Percentiles rank a stretch among this genome's conserved stretches.
Conservation (phyloP, 192 early-diverging fungal genomes). For the Entophlyctis luteolus region DNA sequence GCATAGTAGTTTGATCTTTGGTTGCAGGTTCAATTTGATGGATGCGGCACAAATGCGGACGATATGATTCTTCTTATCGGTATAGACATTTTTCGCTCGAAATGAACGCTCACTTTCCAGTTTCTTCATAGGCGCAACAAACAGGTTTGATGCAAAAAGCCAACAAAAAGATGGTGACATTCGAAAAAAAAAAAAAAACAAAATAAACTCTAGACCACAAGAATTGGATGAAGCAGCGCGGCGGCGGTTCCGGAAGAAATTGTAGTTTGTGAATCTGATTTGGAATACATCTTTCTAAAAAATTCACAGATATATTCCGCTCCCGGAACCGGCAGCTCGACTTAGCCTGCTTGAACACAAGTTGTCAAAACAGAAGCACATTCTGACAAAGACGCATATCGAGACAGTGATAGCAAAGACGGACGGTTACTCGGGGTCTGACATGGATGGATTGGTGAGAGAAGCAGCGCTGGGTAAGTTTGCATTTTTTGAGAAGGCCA, state of each 20-base stretch:
- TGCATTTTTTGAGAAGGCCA: not conserved
- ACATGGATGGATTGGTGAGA: slow-evolving; percentile 80
- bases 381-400: slow-evolving; percentile 57
- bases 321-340: slow-evolving; percentile 74
- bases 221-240: slow-evolving; percentile 92
- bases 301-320: slow-evolving; percentile 64
- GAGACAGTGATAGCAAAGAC: slow-evolving; percentile 61
- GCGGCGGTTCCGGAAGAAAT: slow-evolving; percentile 56
- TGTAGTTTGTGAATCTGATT: slow-evolving; percentile 19
- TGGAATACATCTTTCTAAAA: not conserved
- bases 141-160: slow-evolving; percentile 21
- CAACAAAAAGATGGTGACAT: too few species aligned
- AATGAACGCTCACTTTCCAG: too few species aligned
- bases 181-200: too few species aligned
- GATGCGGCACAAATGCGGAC: slow-evolving; percentile 65
- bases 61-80: slow-evolving; percentile 76
- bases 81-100: slow-evolving; percentile 37
- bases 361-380: slow-evolving; percentile 55
- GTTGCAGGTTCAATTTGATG: slow-evolving; percentile 60
- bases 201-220: slow-evolving; percentile 66
- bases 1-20: not conserved
- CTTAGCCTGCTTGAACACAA: slow-evolving; percentile 59
- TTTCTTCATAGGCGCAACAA: slow-evolving; percentile 30
- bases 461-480: slow-evolving; percentile 50
- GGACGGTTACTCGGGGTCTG: slow-evolving; percentile 80